phyloP scores from a whole-genome alignment of 768 basidiomycete genomes.

The Boletus sp. region DNA sequence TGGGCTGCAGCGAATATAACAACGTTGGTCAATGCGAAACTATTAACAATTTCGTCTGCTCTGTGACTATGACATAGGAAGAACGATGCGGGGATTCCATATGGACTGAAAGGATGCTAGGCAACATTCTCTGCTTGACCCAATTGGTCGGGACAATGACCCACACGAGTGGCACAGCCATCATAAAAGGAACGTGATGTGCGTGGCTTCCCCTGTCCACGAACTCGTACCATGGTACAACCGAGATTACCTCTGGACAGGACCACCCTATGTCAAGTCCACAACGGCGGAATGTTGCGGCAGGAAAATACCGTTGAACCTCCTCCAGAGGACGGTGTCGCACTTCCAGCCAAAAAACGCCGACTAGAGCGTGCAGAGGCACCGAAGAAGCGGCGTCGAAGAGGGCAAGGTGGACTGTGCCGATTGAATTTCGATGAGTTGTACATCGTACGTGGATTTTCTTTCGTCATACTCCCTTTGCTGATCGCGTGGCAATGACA shows the following conservation, averaged over 20 bases:
- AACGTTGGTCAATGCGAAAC: no score
- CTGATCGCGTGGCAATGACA: constrained; percentile 12
- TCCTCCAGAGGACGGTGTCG: background rate
- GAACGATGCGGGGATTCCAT: no score
- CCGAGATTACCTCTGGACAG: background rate
- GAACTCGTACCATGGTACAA: constrained; percentile 8
- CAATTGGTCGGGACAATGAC: background rate
- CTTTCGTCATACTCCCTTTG: background rate
- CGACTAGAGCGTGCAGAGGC: background rate
- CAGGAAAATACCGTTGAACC: background rate
- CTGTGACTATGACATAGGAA: no score
- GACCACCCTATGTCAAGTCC: background rate
- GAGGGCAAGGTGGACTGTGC: constrained; percentile 4
- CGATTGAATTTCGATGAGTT: constrained; percentile 23
- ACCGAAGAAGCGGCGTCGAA: constrained; percentile 10
- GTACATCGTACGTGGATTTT: constrained; percentile 13
- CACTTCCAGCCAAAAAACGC: constrained; percentile 1
- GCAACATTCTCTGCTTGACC: no score
- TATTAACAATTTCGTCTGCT: no score
- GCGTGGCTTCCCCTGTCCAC: constrained; percentile 33
- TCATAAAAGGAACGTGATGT: constrained; percentile 5
- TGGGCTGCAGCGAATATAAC: no score
- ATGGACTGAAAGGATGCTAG: no score
- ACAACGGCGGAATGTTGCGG: no score
- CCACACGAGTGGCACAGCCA: constrained; percentile 14